Evolutionary conservation across 2,329 filamentous ascomycete genomes (phyloP).

Genomic region (Macrophomina phaseolina): DNA sequence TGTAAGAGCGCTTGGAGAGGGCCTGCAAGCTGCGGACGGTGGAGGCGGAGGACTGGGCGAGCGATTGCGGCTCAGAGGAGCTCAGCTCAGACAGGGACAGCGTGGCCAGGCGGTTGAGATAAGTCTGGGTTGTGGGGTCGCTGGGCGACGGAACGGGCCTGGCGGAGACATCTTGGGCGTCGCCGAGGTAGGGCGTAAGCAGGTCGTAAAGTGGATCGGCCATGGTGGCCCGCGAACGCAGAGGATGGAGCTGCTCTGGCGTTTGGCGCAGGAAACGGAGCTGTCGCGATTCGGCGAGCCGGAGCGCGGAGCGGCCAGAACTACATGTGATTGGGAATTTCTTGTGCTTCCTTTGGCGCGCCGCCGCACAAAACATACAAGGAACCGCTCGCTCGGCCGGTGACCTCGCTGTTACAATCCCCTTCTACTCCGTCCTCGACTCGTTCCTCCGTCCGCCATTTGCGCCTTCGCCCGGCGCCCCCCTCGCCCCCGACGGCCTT

Average conservation of each 20-base stretch:
- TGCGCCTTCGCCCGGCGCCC: slow-evolving; percentile 10
- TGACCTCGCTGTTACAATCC: not conserved
- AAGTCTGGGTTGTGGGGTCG: slow-evolving; percentile 66
- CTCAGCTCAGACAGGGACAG: slow-evolving; percentile 76
- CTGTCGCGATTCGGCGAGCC: slow-evolving; percentile 9
- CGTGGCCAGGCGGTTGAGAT: slow-evolving; percentile 78
- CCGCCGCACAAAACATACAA: not conserved
- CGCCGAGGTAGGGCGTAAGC: slow-evolving; percentile 64
- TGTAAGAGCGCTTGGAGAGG: slow-evolving; percentile 88
- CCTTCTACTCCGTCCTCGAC: not conserved
- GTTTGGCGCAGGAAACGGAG: not conserved
- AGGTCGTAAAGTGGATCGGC: slow-evolving; percentile 76
- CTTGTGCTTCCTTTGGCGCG: slow-evolving; percentile 11
- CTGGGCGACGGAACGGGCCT: slow-evolving; percentile 46
- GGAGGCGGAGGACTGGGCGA: slow-evolving; percentile 82
- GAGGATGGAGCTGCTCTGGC: not conserved
- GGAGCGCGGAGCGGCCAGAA: slow-evolving; percentile 20
- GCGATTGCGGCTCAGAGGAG: slow-evolving; percentile 75
- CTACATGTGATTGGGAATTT: slow-evolving; percentile 26
- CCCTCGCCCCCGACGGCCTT: slow-evolving; percentile 16
- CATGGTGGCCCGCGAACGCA: slow-evolving; percentile 31
- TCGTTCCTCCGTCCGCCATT: not conserved
- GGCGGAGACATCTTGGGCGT: slow-evolving; percentile 48
- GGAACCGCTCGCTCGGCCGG: not conserved
- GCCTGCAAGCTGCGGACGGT: slow-evolving; percentile 82